Conservation (phyloP, 352 stramenopile genomes). For the Phytophthora fragariaefolia region DNA sequence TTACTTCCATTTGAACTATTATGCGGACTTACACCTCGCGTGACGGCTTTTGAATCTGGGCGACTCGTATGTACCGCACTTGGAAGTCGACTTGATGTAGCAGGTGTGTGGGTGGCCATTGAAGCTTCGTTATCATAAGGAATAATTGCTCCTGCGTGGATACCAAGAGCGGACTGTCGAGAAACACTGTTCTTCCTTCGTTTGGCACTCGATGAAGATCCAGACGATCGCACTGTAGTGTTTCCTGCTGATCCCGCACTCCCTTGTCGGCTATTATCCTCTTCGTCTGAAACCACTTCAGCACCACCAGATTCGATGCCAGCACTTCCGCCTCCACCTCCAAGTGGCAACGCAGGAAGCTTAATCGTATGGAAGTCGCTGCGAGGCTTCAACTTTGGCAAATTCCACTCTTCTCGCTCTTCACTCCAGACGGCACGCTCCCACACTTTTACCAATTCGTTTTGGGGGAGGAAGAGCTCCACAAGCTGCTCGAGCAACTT, state of each 20-base stretch:
- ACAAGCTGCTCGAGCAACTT: slow-evolving; percentile 91
- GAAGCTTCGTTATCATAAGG: slow-evolving; percentile 16
- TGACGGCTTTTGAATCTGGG: slow-evolving; percentile 17
- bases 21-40: slow-evolving; percentile 35
- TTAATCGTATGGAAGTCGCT: slow-evolving; percentile 87
- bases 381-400: slow-evolving; percentile 78
- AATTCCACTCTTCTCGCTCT: slow-evolving; percentile 77
- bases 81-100: slow-evolving; percentile 36
- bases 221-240: slow-evolving; percentile 38
- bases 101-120: slow-evolving; percentile 2
- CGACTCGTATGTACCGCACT: slow-evolving; percentile 44
- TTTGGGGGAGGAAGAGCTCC: slow-evolving; percentile 83
- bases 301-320: slow-evolving; percentile 57
- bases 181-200: slow-evolving; percentile 31
- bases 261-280: slow-evolving; percentile 37
- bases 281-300: slow-evolving; percentile 67
- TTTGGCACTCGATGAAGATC: slow-evolving; percentile 45
- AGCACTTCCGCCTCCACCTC: slow-evolving; percentile 19
- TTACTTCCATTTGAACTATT: slow-evolving; percentile 40
- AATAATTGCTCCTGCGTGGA: not conserved
- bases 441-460: slow-evolving; percentile 90
- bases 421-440: slow-evolving; percentile 86
- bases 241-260: slow-evolving; percentile 36
- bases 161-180: slow-evolving; percentile 16
- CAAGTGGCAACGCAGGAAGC: slow-evolving; percentile 53